Base-by-base conservation (phyloP, 1,139 yeast genomes). In the Wickerhamiella infanticola region DNA sequence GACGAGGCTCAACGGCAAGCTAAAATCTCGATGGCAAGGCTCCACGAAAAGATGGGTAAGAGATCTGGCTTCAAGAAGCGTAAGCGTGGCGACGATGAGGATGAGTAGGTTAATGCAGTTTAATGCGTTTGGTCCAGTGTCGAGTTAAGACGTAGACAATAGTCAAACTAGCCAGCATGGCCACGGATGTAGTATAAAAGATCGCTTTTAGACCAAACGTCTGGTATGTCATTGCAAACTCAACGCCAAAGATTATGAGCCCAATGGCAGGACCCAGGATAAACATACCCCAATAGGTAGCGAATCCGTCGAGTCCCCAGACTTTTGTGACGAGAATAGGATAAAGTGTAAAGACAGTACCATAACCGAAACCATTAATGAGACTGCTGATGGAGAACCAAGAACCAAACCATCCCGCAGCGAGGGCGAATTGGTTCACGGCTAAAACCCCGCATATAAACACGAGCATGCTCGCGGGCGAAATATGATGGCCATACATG, bases 1-100 rank as follows among this genome's bases (percentile, higher is more conserved):
- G 95, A 86, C 55, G 82, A 84, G 56, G 97, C 97, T 13, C 77
- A 81, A 53, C 82, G 95, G 37, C 94, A 84, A 63, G 94, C 96
- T 24, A 81, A 84, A 45, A 74, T 81, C 63, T 85, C 82, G 59
- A 77, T 88, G 55, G 84, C 84, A 61, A 81, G 79, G 48, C 68
- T 76, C 55, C 90, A 88, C 60, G 74, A 75, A 41, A 63, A 68
- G 60, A 56, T 68, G 63, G 52, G 64, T 54, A 46, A 47, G 43
- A 41, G 48, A 26, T 40, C 29, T 24, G 40, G 42, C n/a, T 33
- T 46, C 8, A 52, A 50, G 13, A 53, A 51, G 45, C 51, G 58
- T 40, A 55, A 54, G 46, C 50, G 58, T n/a, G 63, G 55, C 44
- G 63, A 59, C 42, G 52, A 54, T 31, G 64, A 61, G 5, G 57